phyloP scores from a whole-genome alignment of 2,329 filamentous ascomycete genomes.

The Microsporum ferrugineum region DNA sequence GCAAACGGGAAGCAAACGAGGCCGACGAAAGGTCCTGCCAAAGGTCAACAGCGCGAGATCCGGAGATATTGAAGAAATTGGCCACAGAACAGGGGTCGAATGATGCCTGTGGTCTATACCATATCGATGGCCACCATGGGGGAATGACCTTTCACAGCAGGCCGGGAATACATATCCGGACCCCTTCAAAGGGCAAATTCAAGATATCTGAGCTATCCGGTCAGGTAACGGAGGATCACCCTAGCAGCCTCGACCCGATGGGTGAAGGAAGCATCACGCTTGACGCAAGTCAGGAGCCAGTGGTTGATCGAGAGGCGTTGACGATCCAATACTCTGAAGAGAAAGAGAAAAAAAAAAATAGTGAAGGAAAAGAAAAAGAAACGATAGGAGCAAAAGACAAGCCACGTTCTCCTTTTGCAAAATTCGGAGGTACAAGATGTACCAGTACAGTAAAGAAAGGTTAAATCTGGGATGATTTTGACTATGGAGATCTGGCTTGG shows the following conservation, averaged over 20 bases:
- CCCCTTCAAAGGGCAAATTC: background rate
- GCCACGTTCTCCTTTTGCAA: background rate
- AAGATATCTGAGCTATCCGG: background rate
- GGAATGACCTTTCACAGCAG: background rate
- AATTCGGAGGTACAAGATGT: background rate
- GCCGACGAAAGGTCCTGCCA: background rate
- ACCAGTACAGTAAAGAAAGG: background rate
- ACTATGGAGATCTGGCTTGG: slow-evolving; percentile 4
- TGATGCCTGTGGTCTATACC: background rate
- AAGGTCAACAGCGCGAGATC: background rate
- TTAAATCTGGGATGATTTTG: background rate
- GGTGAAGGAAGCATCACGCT: background rate
- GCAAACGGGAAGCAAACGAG: background rate
- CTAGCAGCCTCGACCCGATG: background rate
- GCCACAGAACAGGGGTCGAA: background rate
- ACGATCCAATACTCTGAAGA: background rate
- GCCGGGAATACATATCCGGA: background rate
- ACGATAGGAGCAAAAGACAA: background rate
- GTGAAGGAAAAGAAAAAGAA: background rate
- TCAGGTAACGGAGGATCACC: background rate
- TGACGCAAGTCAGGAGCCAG: background rate
- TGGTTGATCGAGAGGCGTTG: background rate
- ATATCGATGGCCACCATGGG: background rate
- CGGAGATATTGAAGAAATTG: background rate
- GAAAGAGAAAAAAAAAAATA: background rate